Evolutionary conservation across 306 rosid genomes (phyloP).

Genomic region (Cicer judaicum): DNA sequence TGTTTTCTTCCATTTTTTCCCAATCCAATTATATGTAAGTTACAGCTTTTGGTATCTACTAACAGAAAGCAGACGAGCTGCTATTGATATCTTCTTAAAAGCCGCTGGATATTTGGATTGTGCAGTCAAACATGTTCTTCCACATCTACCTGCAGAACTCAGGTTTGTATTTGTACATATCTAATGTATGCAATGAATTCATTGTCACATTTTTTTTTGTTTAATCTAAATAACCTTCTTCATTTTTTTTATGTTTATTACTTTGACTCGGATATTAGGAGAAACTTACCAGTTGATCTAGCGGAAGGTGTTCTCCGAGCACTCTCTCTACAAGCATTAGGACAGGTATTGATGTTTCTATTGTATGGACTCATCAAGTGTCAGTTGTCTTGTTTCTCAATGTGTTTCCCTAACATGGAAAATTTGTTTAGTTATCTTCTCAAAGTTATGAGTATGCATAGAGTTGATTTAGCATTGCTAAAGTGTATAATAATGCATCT

Average conservation of each 20-base stretch:
- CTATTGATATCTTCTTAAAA: conserved; percentile 84
- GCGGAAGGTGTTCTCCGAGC: conserved; percentile 97
- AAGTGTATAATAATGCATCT: conserved; percentile 3
- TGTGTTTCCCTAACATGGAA: not conserved
- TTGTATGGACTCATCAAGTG: conserved; percentile 20
- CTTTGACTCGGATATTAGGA: conserved; percentile 60
- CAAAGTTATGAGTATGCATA: conserved; percentile 6
- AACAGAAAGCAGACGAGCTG: conserved; percentile 86
- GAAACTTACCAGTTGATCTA: conserved; percentile 90
- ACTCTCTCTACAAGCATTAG: conserved; percentile 88
- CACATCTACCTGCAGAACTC: conserved; percentile 81
- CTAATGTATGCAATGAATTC: conserved; percentile 19
- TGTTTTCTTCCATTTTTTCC: conserved; percentile 20
- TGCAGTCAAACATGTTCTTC: conserved; percentile 91
- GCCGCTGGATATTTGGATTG: conserved; percentile 96
- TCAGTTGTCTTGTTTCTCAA: conserved; percentile 11
- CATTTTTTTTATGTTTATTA: conserved; percentile 36
- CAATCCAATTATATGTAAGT: conserved; percentile 15
- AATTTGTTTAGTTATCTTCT: conserved; percentile 23
- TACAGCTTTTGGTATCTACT: conserved; percentile 40
- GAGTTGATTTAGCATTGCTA: not conserved
- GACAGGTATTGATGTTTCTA: conserved; percentile 67
- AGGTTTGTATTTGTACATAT: conserved; percentile 67
- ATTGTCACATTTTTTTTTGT: conserved; percentile 7
- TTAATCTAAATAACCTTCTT: conserved; percentile 23